phyloP scores from a whole-genome alignment of 2,329 filamentous ascomycete genomes.

The Rhinocladiella similis region DNA sequence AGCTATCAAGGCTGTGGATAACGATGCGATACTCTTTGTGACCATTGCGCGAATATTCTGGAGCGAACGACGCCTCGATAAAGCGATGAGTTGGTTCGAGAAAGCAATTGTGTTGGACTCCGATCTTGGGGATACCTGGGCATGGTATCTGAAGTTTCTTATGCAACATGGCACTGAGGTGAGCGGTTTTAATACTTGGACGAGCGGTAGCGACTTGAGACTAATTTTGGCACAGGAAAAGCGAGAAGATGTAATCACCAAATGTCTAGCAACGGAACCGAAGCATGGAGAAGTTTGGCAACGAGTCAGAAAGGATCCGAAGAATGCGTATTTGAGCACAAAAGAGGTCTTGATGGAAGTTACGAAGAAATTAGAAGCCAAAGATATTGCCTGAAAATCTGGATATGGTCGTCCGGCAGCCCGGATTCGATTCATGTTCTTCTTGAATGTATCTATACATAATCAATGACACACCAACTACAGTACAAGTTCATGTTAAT shows the following conservation, averaged over 20 bases:
- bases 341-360: conserved; percentile 85
- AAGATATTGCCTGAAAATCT: conserved; percentile 2
- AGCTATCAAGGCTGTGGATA: conserved; percentile 95
- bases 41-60: conserved; percentile 95
- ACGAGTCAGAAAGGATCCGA: conserved; percentile 77
- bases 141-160: conserved; percentile 96
- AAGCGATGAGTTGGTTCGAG: conserved; percentile 96
- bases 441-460: too few relatives aligned
- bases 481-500: too few relatives aligned
- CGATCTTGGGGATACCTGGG: conserved; percentile 91
- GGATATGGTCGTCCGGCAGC: neutral
- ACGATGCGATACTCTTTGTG: conserved; percentile 83
- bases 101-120: conserved; percentile 87
- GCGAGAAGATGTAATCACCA: conserved; percentile 76
- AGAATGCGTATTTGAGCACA: conserved; percentile 69
- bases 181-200: conserved; percentile 30
- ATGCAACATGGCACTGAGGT: conserved; percentile 84
- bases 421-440: neutral
- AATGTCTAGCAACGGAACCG: conserved; percentile 81
- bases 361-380: conserved; percentile 54
- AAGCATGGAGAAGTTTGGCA: conserved; percentile 94
- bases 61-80: conserved; percentile 87
- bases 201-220: conserved; percentile 2
- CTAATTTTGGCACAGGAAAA: conserved; percentile 62
- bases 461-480: too few relatives aligned